A percentile compares a stretch with the other conserved stretches of the same genome.
Evolutionary conservation across 805 yeast species (phyloP).

Genomic region (Ogataea zsoltii): DNA sequence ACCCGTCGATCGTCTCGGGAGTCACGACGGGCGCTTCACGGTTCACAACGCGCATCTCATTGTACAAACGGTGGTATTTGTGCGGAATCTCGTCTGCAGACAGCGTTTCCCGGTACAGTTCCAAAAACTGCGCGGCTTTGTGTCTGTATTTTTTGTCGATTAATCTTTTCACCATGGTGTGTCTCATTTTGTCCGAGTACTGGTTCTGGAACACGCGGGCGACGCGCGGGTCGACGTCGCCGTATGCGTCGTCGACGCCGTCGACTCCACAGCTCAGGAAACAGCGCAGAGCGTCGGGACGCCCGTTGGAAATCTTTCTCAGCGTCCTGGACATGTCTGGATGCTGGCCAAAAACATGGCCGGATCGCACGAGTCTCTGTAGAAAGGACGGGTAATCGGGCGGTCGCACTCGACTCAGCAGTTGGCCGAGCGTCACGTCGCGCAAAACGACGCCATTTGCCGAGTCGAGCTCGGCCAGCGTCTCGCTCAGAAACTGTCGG

Average conservation of each 20-base stretch:
- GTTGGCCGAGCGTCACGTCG: conserved; percentile 4
- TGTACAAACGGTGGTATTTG: conserved; percentile 8
- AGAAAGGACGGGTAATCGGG: conserved; percentile 4
- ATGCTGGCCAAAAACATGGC: conserved; percentile 9
- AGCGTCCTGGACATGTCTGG: conserved; percentile 8
- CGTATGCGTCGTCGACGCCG: not conserved
- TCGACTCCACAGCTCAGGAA: conserved; percentile 12
- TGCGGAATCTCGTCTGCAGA: not conserved
- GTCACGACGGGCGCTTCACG: conserved; percentile 12
- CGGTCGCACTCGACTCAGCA: conserved; percentile 3
- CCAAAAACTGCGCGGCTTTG: conserved; percentile 19
- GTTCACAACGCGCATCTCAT: conserved; percentile 12
- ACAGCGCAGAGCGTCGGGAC: conserved; percentile 8
- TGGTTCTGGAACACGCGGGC: conserved; percentile 9
- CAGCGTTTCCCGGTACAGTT: conserved; percentile 10
- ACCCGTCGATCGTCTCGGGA: conserved; percentile 5
- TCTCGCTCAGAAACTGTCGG: not conserved
- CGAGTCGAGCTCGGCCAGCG: not conserved
- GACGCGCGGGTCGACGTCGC: conserved; percentile 2
- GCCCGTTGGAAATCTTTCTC: conserved; percentile 15
- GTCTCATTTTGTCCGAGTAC: conserved; percentile 21
- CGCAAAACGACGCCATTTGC: not conserved
- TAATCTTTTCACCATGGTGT: conserved; percentile 20
- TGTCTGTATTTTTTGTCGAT: conserved; percentile 12
- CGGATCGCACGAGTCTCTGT: conserved; percentile 7